phyloP scores from a whole-genome alignment of 2,329 filamentous ascomycete genomes.

The Paecilomyces dactylethromorphus region DNA sequence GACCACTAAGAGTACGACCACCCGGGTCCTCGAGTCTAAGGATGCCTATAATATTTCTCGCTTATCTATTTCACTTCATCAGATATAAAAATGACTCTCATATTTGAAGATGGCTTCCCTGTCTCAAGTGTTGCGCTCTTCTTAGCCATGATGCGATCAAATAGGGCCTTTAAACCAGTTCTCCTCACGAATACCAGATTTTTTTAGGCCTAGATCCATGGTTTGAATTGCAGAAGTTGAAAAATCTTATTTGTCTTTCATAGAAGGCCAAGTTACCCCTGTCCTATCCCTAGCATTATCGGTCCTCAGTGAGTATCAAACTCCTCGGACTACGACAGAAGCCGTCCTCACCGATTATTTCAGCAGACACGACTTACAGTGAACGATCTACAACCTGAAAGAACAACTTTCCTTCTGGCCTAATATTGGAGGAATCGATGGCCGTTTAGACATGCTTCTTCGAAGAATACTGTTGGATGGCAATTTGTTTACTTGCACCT shows the following conservation, averaged over 20 bases:
- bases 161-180: neutral
- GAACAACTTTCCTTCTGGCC: too few species aligned
- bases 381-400: too few species aligned
- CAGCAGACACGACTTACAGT: too few species aligned
- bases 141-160: neutral
- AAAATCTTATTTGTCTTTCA: neutral
- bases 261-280: neutral
- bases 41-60: neutral
- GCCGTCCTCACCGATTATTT: too few species aligned
- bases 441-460: too few species aligned
- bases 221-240: neutral
- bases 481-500: too few species aligned
- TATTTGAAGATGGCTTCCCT: neutral
- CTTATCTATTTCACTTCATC: neutral
- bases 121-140: neutral
- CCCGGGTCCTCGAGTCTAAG: neutral
- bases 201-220: neutral
- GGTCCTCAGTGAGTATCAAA: too few species aligned
- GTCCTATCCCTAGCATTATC: too few species aligned
- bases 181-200: neutral
- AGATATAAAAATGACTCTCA: neutral
- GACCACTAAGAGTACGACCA: neutral
- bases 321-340: too few species aligned
- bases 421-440: too few species aligned
- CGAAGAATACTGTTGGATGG: too few species aligned